phyloP scores from a whole-genome alignment of 805 yeast genomes.

The Ogataea nonfermentans region DNA sequence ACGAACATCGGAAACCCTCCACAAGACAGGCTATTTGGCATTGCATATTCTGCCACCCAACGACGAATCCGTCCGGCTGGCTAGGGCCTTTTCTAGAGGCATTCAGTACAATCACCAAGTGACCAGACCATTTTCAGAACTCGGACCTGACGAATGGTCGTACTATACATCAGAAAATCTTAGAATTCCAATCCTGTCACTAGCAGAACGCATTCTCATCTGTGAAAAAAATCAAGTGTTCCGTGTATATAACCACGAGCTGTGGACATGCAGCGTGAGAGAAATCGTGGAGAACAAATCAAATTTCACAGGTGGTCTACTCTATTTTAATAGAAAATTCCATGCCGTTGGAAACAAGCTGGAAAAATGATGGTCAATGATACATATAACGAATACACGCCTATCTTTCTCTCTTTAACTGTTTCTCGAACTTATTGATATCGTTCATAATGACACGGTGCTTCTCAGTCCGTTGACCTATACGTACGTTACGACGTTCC shows the following conservation, averaged over 20 bases:
- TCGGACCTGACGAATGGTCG: conserved; percentile 38
- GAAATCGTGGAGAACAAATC: conserved; percentile 46
- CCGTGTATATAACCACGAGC: conserved; percentile 78
- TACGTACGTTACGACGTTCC: conserved; percentile 24
- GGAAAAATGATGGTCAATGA: conserved; percentile 15
- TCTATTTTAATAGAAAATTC: conserved; percentile 63
- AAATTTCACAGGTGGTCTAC: conserved; percentile 53
- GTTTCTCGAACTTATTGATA: conserved; percentile 26
- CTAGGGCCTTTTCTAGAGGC: conserved; percentile 62
- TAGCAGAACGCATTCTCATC: conserved; percentile 58
- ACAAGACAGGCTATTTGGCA: conserved; percentile 58
- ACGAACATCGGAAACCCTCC: conserved; percentile 66
- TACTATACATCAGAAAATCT: conserved; percentile 26
- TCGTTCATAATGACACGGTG: conserved; percentile 24
- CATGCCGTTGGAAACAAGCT: conserved; percentile 39
- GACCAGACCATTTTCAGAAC: conserved; percentile 54
- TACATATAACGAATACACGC: background rate
- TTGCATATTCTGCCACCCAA: conserved; percentile 73
- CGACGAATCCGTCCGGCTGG: conserved; percentile 50
- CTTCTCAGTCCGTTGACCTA: conserved; percentile 27
- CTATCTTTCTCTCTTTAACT: conserved; percentile 10
- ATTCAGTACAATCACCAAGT: conserved; percentile 38
- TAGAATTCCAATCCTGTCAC: conserved; percentile 52
- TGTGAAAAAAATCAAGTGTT: conserved; percentile 56
- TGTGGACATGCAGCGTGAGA: conserved; percentile 80